A percentile compares a stretch with the other conserved stretches of the same genome.
phyloP scores from a whole-genome alignment of 2,329 filamentous ascomycete genomes.

The Arthrobotrys conoides region DNA sequence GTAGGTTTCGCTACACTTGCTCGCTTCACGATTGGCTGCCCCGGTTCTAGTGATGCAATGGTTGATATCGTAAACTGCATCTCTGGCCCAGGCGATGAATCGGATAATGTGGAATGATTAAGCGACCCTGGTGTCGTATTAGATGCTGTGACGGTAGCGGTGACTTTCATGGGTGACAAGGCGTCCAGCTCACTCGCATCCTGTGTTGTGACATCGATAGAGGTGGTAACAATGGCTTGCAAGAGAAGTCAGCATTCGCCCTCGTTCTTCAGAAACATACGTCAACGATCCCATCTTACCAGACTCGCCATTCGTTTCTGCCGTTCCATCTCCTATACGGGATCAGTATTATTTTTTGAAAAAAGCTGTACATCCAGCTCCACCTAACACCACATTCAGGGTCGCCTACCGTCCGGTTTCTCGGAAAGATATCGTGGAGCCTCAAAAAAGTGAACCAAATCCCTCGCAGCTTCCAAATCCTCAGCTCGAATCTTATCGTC shows the following conservation, averaged over 20 bases:
- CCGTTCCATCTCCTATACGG: constrained; percentile 23
- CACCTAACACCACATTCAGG: constrained; percentile 11
- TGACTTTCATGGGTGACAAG: constrained; percentile 26
- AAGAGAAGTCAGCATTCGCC: constrained; percentile 25
- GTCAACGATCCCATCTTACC: constrained; percentile 35
- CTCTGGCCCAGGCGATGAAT: constrained; percentile 22
- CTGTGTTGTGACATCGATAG: constrained; percentile 43
- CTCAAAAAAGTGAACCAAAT: constrained; percentile 59
- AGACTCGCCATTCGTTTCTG: constrained; percentile 27
- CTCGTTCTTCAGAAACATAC: not conserved
- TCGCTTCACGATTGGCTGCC: constrained; percentile 9
- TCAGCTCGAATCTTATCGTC: constrained; percentile 55
- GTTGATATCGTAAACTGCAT: constrained; percentile 44
- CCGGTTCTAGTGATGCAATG: constrained; percentile 37
- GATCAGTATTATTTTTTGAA: constrained; percentile 22
- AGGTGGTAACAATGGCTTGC: constrained; percentile 35
- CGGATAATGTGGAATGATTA: constrained; percentile 19
- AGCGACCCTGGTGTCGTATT: not conserved
- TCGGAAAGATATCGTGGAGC: constrained; percentile 56
- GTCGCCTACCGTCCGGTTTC: constrained; percentile 55
- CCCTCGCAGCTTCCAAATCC: constrained; percentile 53
- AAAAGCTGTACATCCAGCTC: not conserved
- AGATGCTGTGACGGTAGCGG: constrained; percentile 26
- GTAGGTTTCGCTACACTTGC: constrained; percentile 21
- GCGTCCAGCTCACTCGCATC: constrained; percentile 26